Base-by-base conservation (phyloP, 371 early-diverging fungal species). In the Nosema muscidifuracis region DNA sequence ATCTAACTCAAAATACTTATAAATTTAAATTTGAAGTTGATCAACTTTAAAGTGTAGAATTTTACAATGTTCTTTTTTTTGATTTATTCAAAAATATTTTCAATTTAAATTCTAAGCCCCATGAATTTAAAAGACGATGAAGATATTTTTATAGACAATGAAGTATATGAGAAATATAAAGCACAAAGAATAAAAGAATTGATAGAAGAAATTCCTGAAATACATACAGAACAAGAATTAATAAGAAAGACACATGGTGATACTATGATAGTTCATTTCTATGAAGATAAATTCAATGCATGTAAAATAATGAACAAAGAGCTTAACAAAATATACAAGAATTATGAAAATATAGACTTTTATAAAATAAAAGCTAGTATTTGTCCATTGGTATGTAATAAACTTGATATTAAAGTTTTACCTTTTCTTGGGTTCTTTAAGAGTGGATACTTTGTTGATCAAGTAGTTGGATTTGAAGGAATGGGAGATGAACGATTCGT, bases 261-360 rank as follows among this genome's bases (percentile, higher is more conserved):
- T 22, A 83, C 67, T 18, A 74, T 83, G 71, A 65, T 83, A 40
- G 78, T 83, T 0, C 83, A 83, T 70, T 83, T 83, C 62, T 80
- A 81, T 64, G 34, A 74, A 13, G 43, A 50, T 12, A 60, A 65
- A 13, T 83, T 83, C 43, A 33, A 56, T 20, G 68, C 74, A 60
- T 83, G 83, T 73, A 24, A 62, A 55, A 71, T 70, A 12, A 77
- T 83, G 81, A 78, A 80, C 44, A 47, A 67, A 31, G 67, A 40
- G 18, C 67, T 83, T 28, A 69, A 74, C n/a, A 55, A 68, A 43
- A 12, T 83, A 12, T 58, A 55, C n/a, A 44, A 56, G 0, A 65
- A 73, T 20, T 78, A 76, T 61, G 51, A 57, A n/a, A 53, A 43
- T 44, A 74, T 83, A 15, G 12, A 68, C 13, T 83, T 83, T 61